Evolutionary conservation across 345 rosid species (phyloP), one percentile per base, ranked within the genome.

Genomic region (Heritiera littoralis): DNA sequence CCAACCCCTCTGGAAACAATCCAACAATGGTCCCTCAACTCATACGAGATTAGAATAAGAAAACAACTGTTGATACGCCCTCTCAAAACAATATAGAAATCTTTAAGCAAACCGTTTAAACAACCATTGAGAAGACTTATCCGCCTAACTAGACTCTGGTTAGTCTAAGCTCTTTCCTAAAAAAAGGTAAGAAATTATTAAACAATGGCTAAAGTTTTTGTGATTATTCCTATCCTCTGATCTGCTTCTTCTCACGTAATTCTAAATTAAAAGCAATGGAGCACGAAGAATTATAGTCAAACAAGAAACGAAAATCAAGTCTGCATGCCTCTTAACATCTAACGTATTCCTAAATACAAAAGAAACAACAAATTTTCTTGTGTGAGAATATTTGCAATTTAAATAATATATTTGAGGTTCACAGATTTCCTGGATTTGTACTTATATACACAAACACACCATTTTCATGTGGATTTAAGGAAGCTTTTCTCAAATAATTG

Each of bases 351-450:
- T 71, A 49, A 66, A n/a, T 13, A 49, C 30, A 14, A 54, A 71
- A 49, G 40, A 52, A 30, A 35, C 32, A 23, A 43, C 32, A 30
- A 55, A 12, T 40, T 81, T 80, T 51, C 83, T 66, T 84, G 80
- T 28, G 67, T 77, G 72, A 77, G 15, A 72, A 61, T 76, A 40
- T 74, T 77, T 76, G 78, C 40, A 77, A 77, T 70, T 79, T 80
- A 60, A 79, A 48, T 65, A 67, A 48, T 58, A 43, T 74, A 74
- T 40, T 69, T 52, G 83, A 75, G 75, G 66, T 72, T 12, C 63
- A 65, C 72, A 71, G 66, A 61, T 61, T 56, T 20, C 52, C 35
- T 55, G 65, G 59, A 66, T 17, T 20, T 28, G 66, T 48, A 49
- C 49, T 20, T 8, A 52, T 52, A 14, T 52, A 4, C 15, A 30